These are phyloP conservation scores for Aphanomyces cochlioides DNA, from an alignment of 352 stramenopile species.

Conservation along the genomic window DNA sequence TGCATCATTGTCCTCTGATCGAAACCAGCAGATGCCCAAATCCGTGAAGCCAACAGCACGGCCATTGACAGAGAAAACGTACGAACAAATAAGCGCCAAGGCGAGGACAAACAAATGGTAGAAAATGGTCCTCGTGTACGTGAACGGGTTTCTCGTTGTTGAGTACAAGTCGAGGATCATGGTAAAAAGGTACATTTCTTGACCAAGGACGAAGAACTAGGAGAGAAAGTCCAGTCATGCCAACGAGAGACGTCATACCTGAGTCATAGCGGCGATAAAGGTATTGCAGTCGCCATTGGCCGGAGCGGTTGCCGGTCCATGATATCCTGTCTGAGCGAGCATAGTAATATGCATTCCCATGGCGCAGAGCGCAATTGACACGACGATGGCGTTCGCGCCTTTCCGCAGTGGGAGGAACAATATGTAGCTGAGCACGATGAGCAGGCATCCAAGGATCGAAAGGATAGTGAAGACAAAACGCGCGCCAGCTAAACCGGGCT, in stretches of 20 bases:
- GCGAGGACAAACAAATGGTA: conserved; percentile 72
- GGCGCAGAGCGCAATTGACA: conserved; percentile 79
- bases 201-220: conserved; percentile 65
- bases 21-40: conserved; percentile 83
- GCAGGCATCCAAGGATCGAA: conserved; percentile 67
- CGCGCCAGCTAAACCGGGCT: too few species aligned
- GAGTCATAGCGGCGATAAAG: not conserved
- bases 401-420: conserved; percentile 77
- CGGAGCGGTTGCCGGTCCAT: conserved; percentile 19
- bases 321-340: conserved; percentile 52
- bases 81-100: conserved; percentile 46
- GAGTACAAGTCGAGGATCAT: conserved; percentile 85
- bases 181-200: conserved; percentile 83
- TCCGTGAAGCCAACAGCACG: conserved; percentile 50
- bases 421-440: conserved; percentile 76
- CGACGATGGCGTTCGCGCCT: conserved; percentile 69
- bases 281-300: conserved; percentile 10
- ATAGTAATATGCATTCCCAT: conserved; percentile 76
- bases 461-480: conserved; percentile 36
- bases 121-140: conserved; percentile 58
- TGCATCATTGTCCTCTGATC: conserved; percentile 23
- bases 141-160: conserved; percentile 84
- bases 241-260: not conserved
- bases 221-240: conserved; percentile 8
- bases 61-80: conserved; percentile 47